Base-by-base conservation (phyloP, 371 early-diverging fungal genomes). In the Mucor plumbeus region DNA sequence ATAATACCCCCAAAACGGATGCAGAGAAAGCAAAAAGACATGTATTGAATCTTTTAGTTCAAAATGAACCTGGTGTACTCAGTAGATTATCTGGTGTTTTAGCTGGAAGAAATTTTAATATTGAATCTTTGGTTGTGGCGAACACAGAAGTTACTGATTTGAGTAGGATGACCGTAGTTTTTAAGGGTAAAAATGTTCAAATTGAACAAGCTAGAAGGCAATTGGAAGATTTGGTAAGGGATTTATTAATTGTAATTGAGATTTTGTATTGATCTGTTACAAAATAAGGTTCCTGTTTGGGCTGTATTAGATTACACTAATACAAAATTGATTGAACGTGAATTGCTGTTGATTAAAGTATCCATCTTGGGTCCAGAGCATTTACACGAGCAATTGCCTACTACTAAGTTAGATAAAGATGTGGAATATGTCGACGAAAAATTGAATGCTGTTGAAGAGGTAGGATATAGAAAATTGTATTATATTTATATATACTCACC, bases 81-180 rank as follows among this genome's bases (percentile, higher is more conserved):
- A 91, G 94, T 59, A 88, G 97, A 68, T 90, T 96, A 15, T 92
- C 94, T 9, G 94, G 99, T 17, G 91, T 95, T 64, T 80, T 98
- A 72, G 97, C 99, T n/a, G 97, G 91, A 36, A 87, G 99, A 58
- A 95, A 96, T 1, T 97, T 97, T 82, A 98, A 97, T 78, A 98
- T 98, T 77, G 97, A 98, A 74, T 94, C 95, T 7, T 77, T 98
- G 19, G 97, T 98, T 5, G 97, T 95, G 7, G 92, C 94, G 61
- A 93, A 92, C 65, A 98, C 99, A 14, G 97, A 98, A 74, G 96
- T 97, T 5, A 88, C 89, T 6, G 97, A 96, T 67, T 84, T 98
- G 59, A 88, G 89, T 62, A 88, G 99, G 59, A 97, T 98, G 97
- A 98, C 97, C 3, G 88, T 98, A 57, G 95, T 95, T 15, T 81